Evolutionary conservation across 768 basidiomycete genomes (phyloP), one percentile per base, ranked within the genome.

Genomic region (Bullera alba): DNA sequence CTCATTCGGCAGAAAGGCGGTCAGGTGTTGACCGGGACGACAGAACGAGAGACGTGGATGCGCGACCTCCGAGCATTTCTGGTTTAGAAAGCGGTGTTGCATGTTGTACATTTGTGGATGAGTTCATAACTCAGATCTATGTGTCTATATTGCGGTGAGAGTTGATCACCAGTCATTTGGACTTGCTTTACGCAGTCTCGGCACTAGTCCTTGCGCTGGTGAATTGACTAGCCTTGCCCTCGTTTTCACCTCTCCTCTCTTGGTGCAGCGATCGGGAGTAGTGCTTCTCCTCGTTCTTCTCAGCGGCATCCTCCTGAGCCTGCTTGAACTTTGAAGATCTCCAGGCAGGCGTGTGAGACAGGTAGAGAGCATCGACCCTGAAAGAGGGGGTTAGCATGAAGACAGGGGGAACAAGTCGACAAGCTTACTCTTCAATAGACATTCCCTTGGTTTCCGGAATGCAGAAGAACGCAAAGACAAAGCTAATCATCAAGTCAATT

Each of bases 391-490:
- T 48, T 29, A 43, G 48, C n/a, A 42, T 36, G n/a, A 10, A 34
- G 10, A 37, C 35, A n/a, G n/a, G n/a, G n/a, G n/a, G n/a, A n/a
- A n/a, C n/a, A n/a, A n/a, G 14, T 28, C 17, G 16, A 19, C 17
- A 2, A 17, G 23, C 4, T 51, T 35, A 65, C 57, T 71, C 65
- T 43, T 69, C 69, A 37, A 73, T 69, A 10, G 61, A 54, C 39
- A 73, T 57, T 8, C 69, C 67, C 49, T 63, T 66, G 51, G 71
- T 71, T 48, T 73, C 71, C 42, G 71, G 71, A 37, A 73, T 67
- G 50, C 67, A 69, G 56, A 66, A 58, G 64, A 67, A 70, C 32
- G 68, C 65, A 51, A 71, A 73, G 38, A 58, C 43, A 58, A 63
- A 64, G 15, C 42, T 22, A 26, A 7, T 8, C 38, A 7, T 19